A percentile compares a stretch with the other conserved stretches of the same genome.
phyloP scores from a whole-genome alignment of 805 yeast species.

The Candida argentea region DNA sequence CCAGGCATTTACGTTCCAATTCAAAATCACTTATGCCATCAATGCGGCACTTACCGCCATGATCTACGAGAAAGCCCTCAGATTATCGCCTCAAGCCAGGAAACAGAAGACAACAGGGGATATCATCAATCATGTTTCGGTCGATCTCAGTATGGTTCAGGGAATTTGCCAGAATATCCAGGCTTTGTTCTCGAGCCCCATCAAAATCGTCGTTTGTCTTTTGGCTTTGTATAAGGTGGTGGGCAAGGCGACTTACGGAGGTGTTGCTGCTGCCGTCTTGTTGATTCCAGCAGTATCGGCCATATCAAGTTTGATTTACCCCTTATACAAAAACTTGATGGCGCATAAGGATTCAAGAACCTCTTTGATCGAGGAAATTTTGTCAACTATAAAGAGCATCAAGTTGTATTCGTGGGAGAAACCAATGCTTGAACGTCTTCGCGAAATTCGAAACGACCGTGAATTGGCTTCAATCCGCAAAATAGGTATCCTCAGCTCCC shows the following conservation, averaged over 20 bases:
- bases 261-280: constrained; percentile 20
- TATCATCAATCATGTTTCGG: constrained; percentile 22
- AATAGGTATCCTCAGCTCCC: constrained; percentile 24
- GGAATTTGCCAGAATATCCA: constrained; percentile 9
- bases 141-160: constrained; percentile 14
- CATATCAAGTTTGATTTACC: constrained; percentile 16
- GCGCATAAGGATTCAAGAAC: constrained; percentile 27
- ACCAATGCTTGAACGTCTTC: constrained; percentile 26
- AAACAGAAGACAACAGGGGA: constrained; percentile 24
- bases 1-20: constrained; percentile 9
- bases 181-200: constrained; percentile 14
- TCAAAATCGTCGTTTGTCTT: constrained; percentile 17
- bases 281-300: constrained; percentile 22
- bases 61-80: constrained; percentile 19
- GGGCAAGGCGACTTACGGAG: constrained; percentile 28
- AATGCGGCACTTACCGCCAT: constrained; percentile 14
- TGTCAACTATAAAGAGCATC: constrained; percentile 27
- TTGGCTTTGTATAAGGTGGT: constrained; percentile 23
- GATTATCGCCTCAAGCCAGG: constrained; percentile 21
- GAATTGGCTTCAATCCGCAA: constrained; percentile 19
- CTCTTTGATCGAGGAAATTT: constrained; percentile 26
- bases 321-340: constrained; percentile 18
- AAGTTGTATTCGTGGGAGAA: constrained; percentile 34
- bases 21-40: constrained; percentile 8
- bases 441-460: constrained; percentile 23